Evolutionary conservation across 2,329 filamentous ascomycete genomes (phyloP), one percentile per base, ranked within the genome.

Genomic region (Colletotrichum australisinense): DNA sequence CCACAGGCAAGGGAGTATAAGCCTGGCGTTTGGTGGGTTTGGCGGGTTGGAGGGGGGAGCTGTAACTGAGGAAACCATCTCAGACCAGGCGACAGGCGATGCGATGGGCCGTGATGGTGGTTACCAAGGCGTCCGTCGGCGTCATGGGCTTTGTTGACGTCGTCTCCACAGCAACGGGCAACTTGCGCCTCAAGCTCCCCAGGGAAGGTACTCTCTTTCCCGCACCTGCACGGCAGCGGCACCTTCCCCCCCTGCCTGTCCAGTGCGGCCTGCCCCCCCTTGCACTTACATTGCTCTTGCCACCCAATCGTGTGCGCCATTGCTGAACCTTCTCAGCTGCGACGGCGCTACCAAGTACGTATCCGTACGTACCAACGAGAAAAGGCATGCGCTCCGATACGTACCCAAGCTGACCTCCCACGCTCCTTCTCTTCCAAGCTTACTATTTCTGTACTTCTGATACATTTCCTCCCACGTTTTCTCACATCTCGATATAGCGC

Each of bases 81-180:
- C 22, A 35, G 5, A 53, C 62, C 14, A 64, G 49, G 49, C 67
- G 65, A 58, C 14, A 64, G 28, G 49, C 67, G 65, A 58, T 56
- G 67, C 69, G 67, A 58, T 59, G 72, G 69, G 63, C 72, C 73
- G 38, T 42, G 69, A 75, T 72, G 74, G 74, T 76, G 77, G 76
- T 71, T 71, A 64, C 67, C 71, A 70, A 73, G 75, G 75, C 77
- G 32, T 35, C 32, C 32, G 32, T 12, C 32, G 32, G 32, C 32
- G 76, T 76, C 76, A 76, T 77, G 56, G 76, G 69, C 75, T 67
- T 75, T 82, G 80, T 81, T 81, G 78, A 80, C 77, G 56, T 69
- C 62, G 80, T 82, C 77, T 75, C 80, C 80, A 81, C 73, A 72
- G 80, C 81, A 82, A 83, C 81, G 68, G 24, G n/a, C 12, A 5